Base-by-base conservation (phyloP, 2,329 filamentous ascomycete species). In the Phyllosticta citribraziliensis region DNA sequence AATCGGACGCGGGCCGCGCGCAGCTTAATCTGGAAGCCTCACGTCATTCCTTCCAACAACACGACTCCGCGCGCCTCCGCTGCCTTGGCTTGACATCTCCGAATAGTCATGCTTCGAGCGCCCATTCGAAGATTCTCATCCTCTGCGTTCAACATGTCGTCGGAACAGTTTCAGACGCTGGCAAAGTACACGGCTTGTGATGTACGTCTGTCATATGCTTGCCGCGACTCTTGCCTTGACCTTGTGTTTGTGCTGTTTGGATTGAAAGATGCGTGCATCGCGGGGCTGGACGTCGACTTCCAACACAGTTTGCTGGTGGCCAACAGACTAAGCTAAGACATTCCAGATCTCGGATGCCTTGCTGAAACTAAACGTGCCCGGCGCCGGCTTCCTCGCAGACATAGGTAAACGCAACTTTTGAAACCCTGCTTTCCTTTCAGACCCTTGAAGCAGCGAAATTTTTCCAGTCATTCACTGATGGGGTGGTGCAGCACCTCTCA, bases 311-410 rank as follows among this genome's bases (percentile, higher is more conserved):
- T n/a, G 17, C 17, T n/a, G 12, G 2, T 35, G 33, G 57, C 20
- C 25, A 8, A n/a, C n/a, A 5, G 35, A n/a, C 14, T 11, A 25
- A 40, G 30, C 30, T 59, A 19, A 20, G 17, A 27, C 24, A 12
- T n/a, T 25, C 12, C 61, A 89, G 79, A 77, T 90, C 63, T 88
- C 88, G 11, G 88, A 91, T 71, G 87, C 87, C 5, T 80, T 91
- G 1, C 79, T 89, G 60, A 88, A 87, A 68, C 79, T 91, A 55
- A 81, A 86, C 63, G 81, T 86, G 9, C 79, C 85, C 11, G 80
- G 82, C 55, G 86, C 85, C 25, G 88, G 88, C 59, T 86, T 85
- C 69, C 74, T 91, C 47, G 76, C 84, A 47, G 86, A 90, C 69
- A 77, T 85, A 58, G 69, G 82, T 84, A 58, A 24, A 6, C 47